A percentile compares a stretch with the other conserved stretches of the same genome.
Evolutionary conservation across 1,139 yeast genomes (phyloP).

Genomic region (Candida sp.): DNA sequence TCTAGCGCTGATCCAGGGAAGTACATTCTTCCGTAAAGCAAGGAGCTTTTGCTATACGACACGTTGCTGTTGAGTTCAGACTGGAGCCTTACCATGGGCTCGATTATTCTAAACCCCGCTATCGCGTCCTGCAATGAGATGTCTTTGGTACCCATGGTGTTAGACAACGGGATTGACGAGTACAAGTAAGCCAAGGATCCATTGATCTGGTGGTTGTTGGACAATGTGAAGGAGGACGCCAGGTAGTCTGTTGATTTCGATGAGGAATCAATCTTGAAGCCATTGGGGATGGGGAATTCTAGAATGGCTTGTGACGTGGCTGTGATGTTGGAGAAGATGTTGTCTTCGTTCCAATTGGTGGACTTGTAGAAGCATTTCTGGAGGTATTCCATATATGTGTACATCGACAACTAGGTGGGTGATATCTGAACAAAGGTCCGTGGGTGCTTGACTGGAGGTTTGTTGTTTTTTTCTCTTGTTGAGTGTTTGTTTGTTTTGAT

Average conservation of each 20-base stretch:
- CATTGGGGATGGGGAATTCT: slow-evolving; percentile 77
- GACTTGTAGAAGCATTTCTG: slow-evolving; percentile 69
- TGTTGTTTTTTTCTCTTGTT: not conserved
- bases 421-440: not conserved
- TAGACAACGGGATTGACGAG: slow-evolving; percentile 60
- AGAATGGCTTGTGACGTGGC: slow-evolving; percentile 73
- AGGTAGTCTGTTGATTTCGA: slow-evolving; percentile 74
- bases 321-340: slow-evolving; percentile 73
- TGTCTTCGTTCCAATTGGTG: slow-evolving; percentile 80
- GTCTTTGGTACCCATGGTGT: slow-evolving; percentile 55
- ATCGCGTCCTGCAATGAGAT: slow-evolving; percentile 72
- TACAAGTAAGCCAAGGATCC: slow-evolving; percentile 89
- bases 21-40: slow-evolving; percentile 79
- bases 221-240: slow-evolving; percentile 76
- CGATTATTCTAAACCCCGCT: slow-evolving; percentile 74
- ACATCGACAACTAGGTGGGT: slow-evolving; percentile 45
- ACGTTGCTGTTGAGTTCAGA: not conserved
- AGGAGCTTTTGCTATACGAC: slow-evolving; percentile 14
- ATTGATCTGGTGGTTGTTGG: slow-evolving; percentile 69
- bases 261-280: slow-evolving; percentile 68
- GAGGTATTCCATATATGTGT: slow-evolving; percentile 85
- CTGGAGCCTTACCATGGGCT: slow-evolving; percentile 33
- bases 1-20: slow-evolving; percentile 90
- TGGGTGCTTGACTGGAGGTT: not conserved
- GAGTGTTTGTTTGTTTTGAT: not conserved